A percentile compares a stretch with the other conserved stretches of the same genome.
phyloP scores from a whole-genome alignment of 2,329 filamentous ascomycete genomes.

The Epichloe sp. region DNA sequence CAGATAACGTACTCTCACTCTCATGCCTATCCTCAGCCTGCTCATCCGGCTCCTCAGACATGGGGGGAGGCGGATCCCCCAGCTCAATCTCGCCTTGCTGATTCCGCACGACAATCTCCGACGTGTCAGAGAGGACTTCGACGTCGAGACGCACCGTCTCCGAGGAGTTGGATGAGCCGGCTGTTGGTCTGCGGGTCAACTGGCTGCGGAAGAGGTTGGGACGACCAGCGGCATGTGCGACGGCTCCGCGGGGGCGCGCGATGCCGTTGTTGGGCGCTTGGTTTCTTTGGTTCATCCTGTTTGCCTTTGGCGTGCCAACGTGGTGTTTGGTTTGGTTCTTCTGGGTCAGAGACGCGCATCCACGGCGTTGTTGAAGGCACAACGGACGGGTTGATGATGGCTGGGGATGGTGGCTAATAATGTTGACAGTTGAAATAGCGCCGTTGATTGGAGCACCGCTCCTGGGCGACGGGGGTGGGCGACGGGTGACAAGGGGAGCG shows the following conservation, averaged over 20 bases:
- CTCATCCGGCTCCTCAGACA: constrained; percentile 41
- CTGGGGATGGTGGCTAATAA: too few relatives aligned
- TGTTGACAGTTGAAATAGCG: too few relatives aligned
- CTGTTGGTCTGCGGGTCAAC: constrained; percentile 43
- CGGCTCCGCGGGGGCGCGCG: constrained; percentile 1
- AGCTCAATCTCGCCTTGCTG: constrained; percentile 50
- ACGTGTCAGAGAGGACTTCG: constrained; percentile 30
- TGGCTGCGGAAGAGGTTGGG: constrained; percentile 47
- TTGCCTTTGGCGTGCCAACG: neutral
- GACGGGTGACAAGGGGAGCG: too few relatives aligned
- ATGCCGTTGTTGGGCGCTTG: neutral
- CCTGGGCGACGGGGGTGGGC: too few relatives aligned
- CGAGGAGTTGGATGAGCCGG: constrained; percentile 22
- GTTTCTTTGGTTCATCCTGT: constrained; percentile 3
- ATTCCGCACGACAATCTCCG: constrained; percentile 50
- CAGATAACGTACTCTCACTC: constrained; percentile 33
- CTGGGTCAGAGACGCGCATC: neutral
- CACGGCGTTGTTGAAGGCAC: too few relatives aligned
- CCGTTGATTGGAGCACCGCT: too few relatives aligned
- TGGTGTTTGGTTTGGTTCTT: neutral
- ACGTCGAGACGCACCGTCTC: constrained; percentile 37
- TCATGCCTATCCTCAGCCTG: constrained; percentile 45
- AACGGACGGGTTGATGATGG: too few relatives aligned
- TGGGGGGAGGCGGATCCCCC: constrained; percentile 40
- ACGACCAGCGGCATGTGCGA: constrained; percentile 3